phyloP scores from a whole-genome alignment of 1,284 basidiomycete genomes.

The Tremellales sp. region DNA sequence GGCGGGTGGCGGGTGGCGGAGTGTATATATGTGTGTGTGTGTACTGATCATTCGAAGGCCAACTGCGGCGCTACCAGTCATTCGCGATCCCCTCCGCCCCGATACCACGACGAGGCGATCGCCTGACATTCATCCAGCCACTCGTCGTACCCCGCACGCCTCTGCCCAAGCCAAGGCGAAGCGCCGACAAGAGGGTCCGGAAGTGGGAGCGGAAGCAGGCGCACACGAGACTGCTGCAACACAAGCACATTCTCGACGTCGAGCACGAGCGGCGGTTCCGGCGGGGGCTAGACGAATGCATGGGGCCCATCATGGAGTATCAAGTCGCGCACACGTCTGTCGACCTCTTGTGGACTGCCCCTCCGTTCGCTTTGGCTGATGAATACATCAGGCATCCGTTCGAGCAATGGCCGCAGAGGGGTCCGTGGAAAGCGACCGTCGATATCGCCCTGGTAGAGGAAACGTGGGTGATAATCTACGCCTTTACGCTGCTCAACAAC shows the following conservation, averaged over 20 bases:
- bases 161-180: background rate
- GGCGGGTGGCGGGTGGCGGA: background rate
- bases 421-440: slow-evolving; percentile 6
- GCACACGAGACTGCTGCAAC: slow-evolving; percentile 20
- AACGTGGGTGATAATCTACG: slow-evolving; percentile 8
- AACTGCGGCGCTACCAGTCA: background rate
- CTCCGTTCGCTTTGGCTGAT: background rate
- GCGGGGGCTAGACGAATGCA: slow-evolving; percentile 16
- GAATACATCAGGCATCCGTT: slow-evolving; percentile 4
- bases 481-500: background rate
- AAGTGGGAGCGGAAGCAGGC: slow-evolving; percentile 4
- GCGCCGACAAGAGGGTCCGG: background rate
- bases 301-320: slow-evolving; percentile 17
- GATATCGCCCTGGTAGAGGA: slow-evolving; percentile 1
- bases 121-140: no score
- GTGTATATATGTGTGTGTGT: background rate
- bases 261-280: slow-evolving; percentile 33
- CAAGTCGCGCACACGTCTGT: no score
- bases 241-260: slow-evolving; percentile 25
- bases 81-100: background rate
- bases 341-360: background rate
- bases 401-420: slow-evolving; percentile 4
- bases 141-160: background rate
- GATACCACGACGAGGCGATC: background rate
- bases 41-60: background rate